Base-by-base conservation (phyloP, 768 basidiomycete genomes). In the Atractiella rhizophila region DNA sequence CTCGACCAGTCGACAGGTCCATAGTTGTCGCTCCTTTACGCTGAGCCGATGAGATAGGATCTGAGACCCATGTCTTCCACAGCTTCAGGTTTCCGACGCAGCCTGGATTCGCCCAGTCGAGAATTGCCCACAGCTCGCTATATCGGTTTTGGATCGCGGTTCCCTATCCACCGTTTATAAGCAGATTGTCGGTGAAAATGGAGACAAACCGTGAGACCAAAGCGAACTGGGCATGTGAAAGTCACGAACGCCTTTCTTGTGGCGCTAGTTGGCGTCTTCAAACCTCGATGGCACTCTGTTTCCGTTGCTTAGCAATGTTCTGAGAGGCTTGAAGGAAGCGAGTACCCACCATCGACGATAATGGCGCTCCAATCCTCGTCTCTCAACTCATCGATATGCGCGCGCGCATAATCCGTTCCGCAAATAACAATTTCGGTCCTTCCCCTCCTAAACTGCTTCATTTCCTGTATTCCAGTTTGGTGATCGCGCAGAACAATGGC, bases 101-200 rank as follows among this genome's bases (percentile, higher is more conserved):
- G 0, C 74, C 78, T 0, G 83, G 82, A 45, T 74, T 76, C n/a
- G 76, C 75, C 77, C 82, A 94, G 54, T 88, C 72, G 25, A 94
- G 60, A 26, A 98, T 72, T 1, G 80, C 78, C 77, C 82, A 86
- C 50, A 94, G 63, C 56, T 96, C 88, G 31, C 69, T 67, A 54
- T 86, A 85, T 1, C 72, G 69, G 50, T 94, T 98, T 54, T 96
- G 88, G 27, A 76, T 68, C 8, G 72, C 67, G n/a, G 66, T 69
- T 5, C 56, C 57, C n/a, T n/a, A n/a, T n/a, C n/a, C n/a, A n/a
- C n/a, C n/a, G n/a, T n/a, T n/a, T n/a, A n/a, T n/a, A n/a, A n/a
- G n/a, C n/a, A n/a, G n/a, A n/a, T n/a, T n/a, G n/a, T n/a, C n/a
- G n/a, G n/a, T n/a, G n/a, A n/a, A n/a, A n/a, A n/a, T n/a, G n/a